Conservation (phyloP, 2,329 filamentous ascomycete species). For the Sclerotinia nivalis region DNA sequence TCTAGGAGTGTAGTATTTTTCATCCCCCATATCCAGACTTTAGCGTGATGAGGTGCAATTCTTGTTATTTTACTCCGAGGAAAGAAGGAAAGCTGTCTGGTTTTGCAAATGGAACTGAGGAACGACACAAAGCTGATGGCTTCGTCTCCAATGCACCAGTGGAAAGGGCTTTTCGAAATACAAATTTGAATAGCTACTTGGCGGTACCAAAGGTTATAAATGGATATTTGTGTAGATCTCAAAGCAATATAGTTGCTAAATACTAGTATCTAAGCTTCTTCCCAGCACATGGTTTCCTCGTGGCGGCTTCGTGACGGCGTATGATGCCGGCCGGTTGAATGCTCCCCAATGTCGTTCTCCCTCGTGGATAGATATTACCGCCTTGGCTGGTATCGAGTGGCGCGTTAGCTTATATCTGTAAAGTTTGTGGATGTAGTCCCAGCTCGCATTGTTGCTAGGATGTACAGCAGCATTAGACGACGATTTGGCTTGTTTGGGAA, state of each 20-base stretch:
- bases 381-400: neutral
- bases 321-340: neutral
- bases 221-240: neutral
- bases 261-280: neutral
- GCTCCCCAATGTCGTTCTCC: neutral
- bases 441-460: neutral
- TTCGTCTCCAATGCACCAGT: neutral
- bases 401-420: neutral
- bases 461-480: neutral
- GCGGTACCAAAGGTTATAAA: neutral
- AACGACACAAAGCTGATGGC: neutral
- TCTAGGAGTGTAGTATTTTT: neutral
- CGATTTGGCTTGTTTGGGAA: neutral
- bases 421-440: neutral
- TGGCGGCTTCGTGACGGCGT: neutral
- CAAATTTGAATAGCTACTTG: neutral
- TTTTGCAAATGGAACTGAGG: neutral
- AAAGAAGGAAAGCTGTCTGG: neutral
- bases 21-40: neutral
- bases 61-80: neutral
- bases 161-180: neutral
- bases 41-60: neutral
- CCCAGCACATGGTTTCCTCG: constrained; percentile 6
- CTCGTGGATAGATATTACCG: neutral
- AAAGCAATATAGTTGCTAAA: neutral